Conservation (phyloP, 2,329 filamentous ascomycete genomes). For the Penicillium sp. region DNA sequence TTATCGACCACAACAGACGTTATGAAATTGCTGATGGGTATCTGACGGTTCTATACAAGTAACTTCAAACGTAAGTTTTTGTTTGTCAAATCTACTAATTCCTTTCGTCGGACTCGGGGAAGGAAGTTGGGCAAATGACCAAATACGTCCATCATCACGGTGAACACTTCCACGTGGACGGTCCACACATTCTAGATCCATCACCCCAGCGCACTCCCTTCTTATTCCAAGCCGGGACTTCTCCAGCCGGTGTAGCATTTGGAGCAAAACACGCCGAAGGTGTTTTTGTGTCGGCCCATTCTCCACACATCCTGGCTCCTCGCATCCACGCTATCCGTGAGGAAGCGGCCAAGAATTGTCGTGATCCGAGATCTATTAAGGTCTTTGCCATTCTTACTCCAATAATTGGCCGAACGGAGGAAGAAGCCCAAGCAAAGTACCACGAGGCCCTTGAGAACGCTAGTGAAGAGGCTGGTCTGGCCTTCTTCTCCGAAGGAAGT, state of each 20-base stretch:
- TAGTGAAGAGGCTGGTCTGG: background rate
- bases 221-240: background rate
- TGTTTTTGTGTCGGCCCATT: background rate
- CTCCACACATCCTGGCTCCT: background rate
- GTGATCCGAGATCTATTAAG: background rate
- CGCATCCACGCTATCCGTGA: background rate
- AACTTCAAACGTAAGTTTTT: background rate
- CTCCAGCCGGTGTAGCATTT: background rate
- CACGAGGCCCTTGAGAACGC: background rate
- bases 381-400: background rate
- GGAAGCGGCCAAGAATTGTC: background rate
- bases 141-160: background rate
- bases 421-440: background rate
- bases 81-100: background rate
- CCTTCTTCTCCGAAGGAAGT: background rate
- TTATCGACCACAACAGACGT: background rate
- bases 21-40: constrained; percentile 1
- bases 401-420: background rate
- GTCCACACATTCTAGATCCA: background rate
- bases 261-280: background rate
- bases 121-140: background rate
- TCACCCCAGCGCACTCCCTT: background rate
- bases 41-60: background rate
- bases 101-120: background rate
- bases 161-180: background rate